A percentile compares a stretch with the other conserved stretches of the same genome.
phyloP scores from a whole-genome alignment of 345 rosid species.

The Pugionium dolabratum region DNA sequence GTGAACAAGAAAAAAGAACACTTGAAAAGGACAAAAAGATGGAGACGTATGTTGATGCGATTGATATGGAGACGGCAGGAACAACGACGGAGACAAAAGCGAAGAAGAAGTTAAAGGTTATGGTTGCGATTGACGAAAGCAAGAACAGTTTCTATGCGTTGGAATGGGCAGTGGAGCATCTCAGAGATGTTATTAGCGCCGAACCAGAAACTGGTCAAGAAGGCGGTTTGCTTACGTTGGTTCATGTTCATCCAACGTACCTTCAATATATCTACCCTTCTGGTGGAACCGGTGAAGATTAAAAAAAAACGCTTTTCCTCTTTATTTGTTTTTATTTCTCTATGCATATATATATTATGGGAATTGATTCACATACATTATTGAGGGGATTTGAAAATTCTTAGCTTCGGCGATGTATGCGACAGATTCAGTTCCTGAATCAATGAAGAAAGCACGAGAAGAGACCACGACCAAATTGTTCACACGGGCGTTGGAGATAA shows the following conservation, averaged over 20 bases:
- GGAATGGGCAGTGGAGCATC: conserved; percentile 56
- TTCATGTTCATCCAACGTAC: conserved; percentile 63
- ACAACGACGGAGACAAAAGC: conserved; percentile 4
- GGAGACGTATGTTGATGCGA: conserved; percentile 39
- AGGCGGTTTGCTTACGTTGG: conserved; percentile 45
- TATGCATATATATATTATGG: neutral
- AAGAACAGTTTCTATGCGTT: conserved; percentile 65
- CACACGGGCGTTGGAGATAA: conserved; percentile 57
- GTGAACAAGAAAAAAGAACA: neutral
- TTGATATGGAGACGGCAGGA: conserved; percentile 16
- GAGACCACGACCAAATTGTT: conserved; percentile 55
- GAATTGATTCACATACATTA: neutral
- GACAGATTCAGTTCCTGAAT: conserved; percentile 42
- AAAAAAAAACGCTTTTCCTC: neutral
- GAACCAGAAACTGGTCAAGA: conserved; percentile 37
- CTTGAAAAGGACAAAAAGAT: neutral
- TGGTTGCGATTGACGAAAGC: conserved; percentile 70
- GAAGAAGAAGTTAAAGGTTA: conserved; percentile 47
- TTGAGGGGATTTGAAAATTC: conserved; percentile 5
- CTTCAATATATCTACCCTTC: conserved; percentile 45
- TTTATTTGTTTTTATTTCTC: neutral
- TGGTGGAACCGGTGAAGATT: conserved; percentile 53
- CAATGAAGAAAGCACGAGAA: conserved; percentile 57
- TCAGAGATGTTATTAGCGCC: conserved; percentile 21
- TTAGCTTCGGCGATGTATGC: conserved; percentile 35